Evolutionary conservation across 371 early-diverging fungal species (phyloP).

Genomic region (Zychaea mexicana): DNA sequence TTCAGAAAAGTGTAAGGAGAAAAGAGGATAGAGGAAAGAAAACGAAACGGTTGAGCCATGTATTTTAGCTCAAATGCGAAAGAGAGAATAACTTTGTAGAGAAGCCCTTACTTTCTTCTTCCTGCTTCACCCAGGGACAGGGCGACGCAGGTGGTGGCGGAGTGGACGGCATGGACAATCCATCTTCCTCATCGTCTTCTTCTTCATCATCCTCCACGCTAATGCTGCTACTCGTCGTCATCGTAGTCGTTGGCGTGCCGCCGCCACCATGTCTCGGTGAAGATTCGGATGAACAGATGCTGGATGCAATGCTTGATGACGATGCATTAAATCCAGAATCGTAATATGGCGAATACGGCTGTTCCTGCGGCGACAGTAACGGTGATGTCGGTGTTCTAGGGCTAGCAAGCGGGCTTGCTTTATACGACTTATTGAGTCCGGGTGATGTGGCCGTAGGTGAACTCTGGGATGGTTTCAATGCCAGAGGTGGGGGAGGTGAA

Average conservation of each 20-base stretch:
- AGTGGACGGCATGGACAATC: conserved; percentile 6
- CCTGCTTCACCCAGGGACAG: conserved; percentile 1
- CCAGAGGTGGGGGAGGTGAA: conserved; percentile 9
- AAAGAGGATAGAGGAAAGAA: background rate
- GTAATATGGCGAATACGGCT: conserved; percentile 11
- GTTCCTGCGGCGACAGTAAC: background rate
- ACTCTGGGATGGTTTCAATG: conserved; percentile 10
- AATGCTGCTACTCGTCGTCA: background rate
- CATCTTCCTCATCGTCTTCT: background rate
- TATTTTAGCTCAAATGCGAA: background rate
- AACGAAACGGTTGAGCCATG: background rate
- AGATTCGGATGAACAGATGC: background rate
- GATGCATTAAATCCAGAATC: conserved; percentile 4
- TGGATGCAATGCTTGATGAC: conserved; percentile 4
- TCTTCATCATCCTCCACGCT: conserved; percentile 4
- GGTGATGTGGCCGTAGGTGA: conserved; percentile 11
- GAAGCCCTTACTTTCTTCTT: background rate
- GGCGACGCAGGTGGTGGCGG: conserved; percentile 8
- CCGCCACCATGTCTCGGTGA: background rate
- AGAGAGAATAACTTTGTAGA: background rate
- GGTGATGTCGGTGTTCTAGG: conserved; percentile 6
- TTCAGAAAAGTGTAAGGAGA: background rate
- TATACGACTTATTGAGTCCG: background rate
- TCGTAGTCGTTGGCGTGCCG: no score
- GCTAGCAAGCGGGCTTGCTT: conserved; percentile 2